Evolutionary conservation across 2,329 filamentous ascomycete genomes (phyloP), one percentile per base, ranked within the genome.

Genomic region (Bipolaris oryzae): DNA sequence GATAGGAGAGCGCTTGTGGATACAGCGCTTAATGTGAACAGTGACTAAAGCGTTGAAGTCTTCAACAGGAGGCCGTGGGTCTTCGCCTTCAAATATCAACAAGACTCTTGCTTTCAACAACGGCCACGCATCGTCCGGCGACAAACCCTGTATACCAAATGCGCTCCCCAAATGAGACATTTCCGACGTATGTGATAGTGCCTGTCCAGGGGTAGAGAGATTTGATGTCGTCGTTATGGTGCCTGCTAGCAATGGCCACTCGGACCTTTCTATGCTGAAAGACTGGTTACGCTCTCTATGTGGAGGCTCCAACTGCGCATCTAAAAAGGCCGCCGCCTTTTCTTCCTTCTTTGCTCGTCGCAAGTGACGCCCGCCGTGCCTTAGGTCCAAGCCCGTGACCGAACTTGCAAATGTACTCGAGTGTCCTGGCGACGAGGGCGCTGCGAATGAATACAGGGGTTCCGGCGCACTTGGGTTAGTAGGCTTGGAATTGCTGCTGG

Each of bases 31-130:
- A 11, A 95, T 87, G 70, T 95, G 90, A 65, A 91, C 85, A 61
- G 83, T 84, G n/a, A 94, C 90, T 1, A 94, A 83, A 16, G 87
- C 82, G 69, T 96, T 96, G 69, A 95, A 88, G 68, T 94, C 90
- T 73, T 96, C 91, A 5, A 95, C 85, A 0, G 91, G 90, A n/a
- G 91, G 81, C 34, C 89, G 84, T 16, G 93, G 78, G 61, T 92
- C 90, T 70, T 94, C 91, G 28, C 89, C 90, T 63, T 93, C 89
- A 63, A 95, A 96, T 2, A 95, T 86, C 54, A 89, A 85, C 4
- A 94, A 79, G 38, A 95, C 79, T 64, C 90, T 89, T 3, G 89
- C 87, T 74, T 89, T 92, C 16, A 95, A 76, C 55, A 90, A 86
- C 0, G 91, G 90, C 91, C 91, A 95, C 5, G 91, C 91, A 74